phyloP scores from a whole-genome alignment of 495 filamentous ascomycete genomes.

The Talaromyces borbonicus region DNA sequence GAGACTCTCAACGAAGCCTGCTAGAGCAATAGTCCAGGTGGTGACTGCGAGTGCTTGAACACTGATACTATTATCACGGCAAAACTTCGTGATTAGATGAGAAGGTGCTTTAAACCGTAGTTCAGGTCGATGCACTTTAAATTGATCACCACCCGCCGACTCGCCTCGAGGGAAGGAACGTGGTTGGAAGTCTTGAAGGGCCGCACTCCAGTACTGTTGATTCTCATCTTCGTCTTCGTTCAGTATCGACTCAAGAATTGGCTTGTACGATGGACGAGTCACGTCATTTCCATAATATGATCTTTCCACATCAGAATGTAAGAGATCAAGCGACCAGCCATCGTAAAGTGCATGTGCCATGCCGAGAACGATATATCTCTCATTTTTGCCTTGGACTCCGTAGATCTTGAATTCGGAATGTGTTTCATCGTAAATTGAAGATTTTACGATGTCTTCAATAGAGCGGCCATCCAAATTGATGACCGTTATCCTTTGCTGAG shows the following conservation, averaged over 20 bases:
- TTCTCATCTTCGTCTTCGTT: constrained; percentile 23
- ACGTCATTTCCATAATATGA: constrained; percentile 40
- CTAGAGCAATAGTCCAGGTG: constrained; percentile 54
- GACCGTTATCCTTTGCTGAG: constrained; percentile 12
- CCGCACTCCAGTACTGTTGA: constrained; percentile 46
- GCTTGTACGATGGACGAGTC: constrained; percentile 33
- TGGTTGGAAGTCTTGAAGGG: constrained; percentile 33
- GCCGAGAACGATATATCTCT: constrained; percentile 49
- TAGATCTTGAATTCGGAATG: neutral
- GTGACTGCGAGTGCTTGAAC: constrained; percentile 56
- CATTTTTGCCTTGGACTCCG: neutral
- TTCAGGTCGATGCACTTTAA: constrained; percentile 38
- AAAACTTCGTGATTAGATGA: constrained; percentile 36
- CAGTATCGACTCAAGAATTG: constrained; percentile 35
- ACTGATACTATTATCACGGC: constrained; percentile 46
- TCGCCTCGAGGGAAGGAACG: constrained; percentile 5
- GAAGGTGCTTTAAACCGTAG: constrained; percentile 25
- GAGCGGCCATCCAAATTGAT: constrained; percentile 11
- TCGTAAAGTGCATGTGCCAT: constrained; percentile 72
- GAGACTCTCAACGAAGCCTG: constrained; percentile 40
- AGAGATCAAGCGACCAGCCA: constrained; percentile 55
- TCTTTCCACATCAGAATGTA: constrained; percentile 52
- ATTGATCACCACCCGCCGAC: constrained; percentile 27
- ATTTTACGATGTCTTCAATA: neutral
- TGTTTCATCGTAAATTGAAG: neutral